Evolutionary conservation across 2,329 filamentous ascomycete genomes (phyloP).

Genomic region (Exophiala lecanii-corni): DNA sequence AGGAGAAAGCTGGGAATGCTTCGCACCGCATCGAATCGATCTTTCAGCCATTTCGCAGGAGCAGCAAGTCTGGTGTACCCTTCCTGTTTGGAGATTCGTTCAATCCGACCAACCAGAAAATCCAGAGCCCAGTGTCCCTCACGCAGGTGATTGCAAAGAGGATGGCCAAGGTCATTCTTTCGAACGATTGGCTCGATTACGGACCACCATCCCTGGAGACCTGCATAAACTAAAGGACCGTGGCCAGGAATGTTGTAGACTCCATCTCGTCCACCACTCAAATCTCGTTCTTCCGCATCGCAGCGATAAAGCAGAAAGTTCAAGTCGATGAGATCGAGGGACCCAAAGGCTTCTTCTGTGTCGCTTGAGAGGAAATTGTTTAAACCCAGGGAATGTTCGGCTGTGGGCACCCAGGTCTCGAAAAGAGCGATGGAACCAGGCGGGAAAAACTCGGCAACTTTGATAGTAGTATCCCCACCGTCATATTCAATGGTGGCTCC

Average conservation of each 20-base stretch:
- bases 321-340: slow-evolving; percentile 72
- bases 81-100: slow-evolving; percentile 62
- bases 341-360: slow-evolving; percentile 70
- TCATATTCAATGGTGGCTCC: slow-evolving; percentile 69
- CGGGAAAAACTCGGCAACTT: slow-evolving; percentile 75
- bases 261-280: slow-evolving; percentile 75
- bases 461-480: slow-evolving; percentile 71
- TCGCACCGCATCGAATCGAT: slow-evolving; percentile 81
- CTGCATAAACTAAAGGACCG: slow-evolving; percentile 85
- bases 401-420: slow-evolving; percentile 89
- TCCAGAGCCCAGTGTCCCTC: slow-evolving; percentile 90
- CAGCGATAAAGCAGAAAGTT: slow-evolving; percentile 91
- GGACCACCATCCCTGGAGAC: slow-evolving; percentile 98
- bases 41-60: slow-evolving; percentile 72
- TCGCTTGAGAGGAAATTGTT: slow-evolving; percentile 83
- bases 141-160: slow-evolving; percentile 86
- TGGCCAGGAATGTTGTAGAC: slow-evolving; percentile 80
- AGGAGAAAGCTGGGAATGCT: slow-evolving; percentile 82
- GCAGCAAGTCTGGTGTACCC: slow-evolving; percentile 60
- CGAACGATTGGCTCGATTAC: slow-evolving; percentile 76
- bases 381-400: slow-evolving; percentile 76
- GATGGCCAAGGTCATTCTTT: slow-evolving; percentile 87
- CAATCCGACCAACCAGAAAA: slow-evolving; percentile 74
- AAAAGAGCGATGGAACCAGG: slow-evolving; percentile 93
- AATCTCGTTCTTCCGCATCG: slow-evolving; percentile 80